Conservation (phyloP, 2,329 filamentous ascomycete species). For the Fusarium buharicum region DNA sequence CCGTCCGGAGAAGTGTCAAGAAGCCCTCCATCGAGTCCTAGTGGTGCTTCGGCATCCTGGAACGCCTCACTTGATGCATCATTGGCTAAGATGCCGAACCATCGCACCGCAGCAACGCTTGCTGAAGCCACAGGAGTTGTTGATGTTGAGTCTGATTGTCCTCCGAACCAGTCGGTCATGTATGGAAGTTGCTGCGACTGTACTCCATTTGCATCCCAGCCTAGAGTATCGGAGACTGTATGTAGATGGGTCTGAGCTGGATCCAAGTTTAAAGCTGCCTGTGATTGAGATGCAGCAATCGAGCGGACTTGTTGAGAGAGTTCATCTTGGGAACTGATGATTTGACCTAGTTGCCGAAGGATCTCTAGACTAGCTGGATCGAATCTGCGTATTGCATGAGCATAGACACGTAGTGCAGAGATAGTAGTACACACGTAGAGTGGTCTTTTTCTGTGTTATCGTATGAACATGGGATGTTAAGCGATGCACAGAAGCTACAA, state of each 20-base stretch:
- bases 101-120: conserved; percentile 40
- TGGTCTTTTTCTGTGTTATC: conserved; percentile 43
- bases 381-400: conserved; percentile 40
- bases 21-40: conserved; percentile 8
- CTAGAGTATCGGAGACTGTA: not conserved
- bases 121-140: conserved; percentile 41
- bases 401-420: accelerated
- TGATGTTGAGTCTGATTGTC: conserved; percentile 32
- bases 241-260: not conserved
- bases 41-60: not conserved
- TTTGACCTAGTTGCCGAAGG: conserved; percentile 41
- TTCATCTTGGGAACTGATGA: conserved; percentile 38
- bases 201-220: conserved; percentile 1
- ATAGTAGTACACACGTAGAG: conserved; percentile 38
- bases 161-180: conserved; percentile 10
- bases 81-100: conserved; percentile 42
- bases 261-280: not conserved
- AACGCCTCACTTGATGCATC: conserved; percentile 23
- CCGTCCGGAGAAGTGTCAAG: conserved; percentile 11
- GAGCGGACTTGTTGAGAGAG: conserved; percentile 30
- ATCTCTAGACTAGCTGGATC: conserved; percentile 52
- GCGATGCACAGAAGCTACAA: conserved; percentile 50
- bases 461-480: conserved; percentile 50
- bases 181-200: conserved; percentile 4
- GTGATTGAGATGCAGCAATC: conserved; percentile 11